Percentiles rank a stretch among this genome's conserved stretches.
phyloP scores from a whole-genome alignment of 1,284 basidiomycete species.

The Cerioporus squamosus region DNA sequence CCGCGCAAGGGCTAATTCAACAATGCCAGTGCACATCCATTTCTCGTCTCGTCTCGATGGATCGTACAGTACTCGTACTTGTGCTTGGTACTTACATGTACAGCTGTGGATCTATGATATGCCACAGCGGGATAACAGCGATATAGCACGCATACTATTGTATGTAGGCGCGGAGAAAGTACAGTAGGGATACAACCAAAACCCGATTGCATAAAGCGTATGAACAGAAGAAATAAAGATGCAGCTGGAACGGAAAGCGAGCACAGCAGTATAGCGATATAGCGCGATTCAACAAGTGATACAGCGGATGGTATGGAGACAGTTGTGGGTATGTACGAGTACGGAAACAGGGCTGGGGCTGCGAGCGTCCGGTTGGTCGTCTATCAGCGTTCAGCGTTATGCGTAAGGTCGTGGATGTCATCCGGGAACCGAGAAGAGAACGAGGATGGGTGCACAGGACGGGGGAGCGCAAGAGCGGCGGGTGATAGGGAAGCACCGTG shows the following conservation, averaged over 20 bases:
- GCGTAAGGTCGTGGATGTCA: conserved; percentile 2
- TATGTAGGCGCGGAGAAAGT: not conserved
- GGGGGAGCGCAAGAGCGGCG: no score
- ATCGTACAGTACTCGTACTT: not conserved
- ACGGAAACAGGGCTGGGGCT: not conserved
- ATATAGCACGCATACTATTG: conserved; percentile 3
- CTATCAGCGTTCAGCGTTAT: conserved; percentile 15
- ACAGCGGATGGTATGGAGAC: conserved; percentile 19
- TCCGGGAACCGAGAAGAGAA: not conserved
- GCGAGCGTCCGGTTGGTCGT: conserved; percentile 18
- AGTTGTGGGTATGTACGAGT: conserved; percentile 8
- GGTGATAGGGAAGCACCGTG: no score
- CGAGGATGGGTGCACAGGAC: not conserved
- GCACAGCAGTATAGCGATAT: not conserved
- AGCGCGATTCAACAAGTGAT: conserved; percentile 1
- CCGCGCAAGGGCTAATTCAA: not conserved
- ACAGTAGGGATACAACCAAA: conserved; percentile 16
- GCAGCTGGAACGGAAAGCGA: not conserved
- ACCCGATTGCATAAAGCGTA: conserved; percentile 15
- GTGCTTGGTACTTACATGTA: no score
- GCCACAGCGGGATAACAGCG: not conserved
- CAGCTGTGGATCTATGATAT: not conserved
- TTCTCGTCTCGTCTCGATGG: conserved; percentile 6
- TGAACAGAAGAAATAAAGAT: conserved; percentile 13
- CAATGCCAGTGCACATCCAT: conserved; percentile 1